Base-by-base conservation (phyloP, 176 grass and related monocot genomes). In the Cenchrus americanus region DNA sequence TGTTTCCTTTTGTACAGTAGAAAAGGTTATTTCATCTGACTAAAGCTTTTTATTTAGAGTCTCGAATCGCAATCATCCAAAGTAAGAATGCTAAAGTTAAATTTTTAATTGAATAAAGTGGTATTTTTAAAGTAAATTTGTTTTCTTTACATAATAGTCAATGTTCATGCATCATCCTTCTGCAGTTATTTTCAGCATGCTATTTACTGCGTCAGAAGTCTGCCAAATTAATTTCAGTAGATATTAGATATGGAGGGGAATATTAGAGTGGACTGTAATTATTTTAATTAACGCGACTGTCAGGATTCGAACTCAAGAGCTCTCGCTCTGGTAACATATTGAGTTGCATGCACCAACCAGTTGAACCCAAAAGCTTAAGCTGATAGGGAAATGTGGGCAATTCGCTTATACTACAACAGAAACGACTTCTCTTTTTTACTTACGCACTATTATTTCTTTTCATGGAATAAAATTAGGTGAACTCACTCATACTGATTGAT, bases 11-110 rank as follows among this genome's bases (percentile, higher is more conserved):
- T 77, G 7, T 52, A 14, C 42, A 51, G 82, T 52, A 51, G 76
- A 24, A 68, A 80, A 62, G 53, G 54, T 55, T 34, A 69, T 82
- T 60, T 82, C 37, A 59, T 81, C 77, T 3, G 64, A 80, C 41
- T 69, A 41, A 53, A 42, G 18, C 14, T 68, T 53, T 34, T 41
- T 43, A 8, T 42, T 41, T 59, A 2, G 11, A 11, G 4, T 19
- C 11, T 42, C 22, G 32, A 40, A 13, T 7, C 40, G 5, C 32
- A 42, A 5, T 11, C 49, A 42, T 57, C 49, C 54, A 17, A 24
- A 81, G 10, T 5, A 14, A 26, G 8, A 32, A 69, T 42, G 64
- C 37, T 54, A 68, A 4, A 13, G 34, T 37, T 37, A 37, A 37
- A 0, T 52, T 80, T 40, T 52, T 14, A 53, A 43, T 8, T 73